Percentiles rank a stretch among this genome's conserved stretches.
phyloP scores from a whole-genome alignment of 2,329 filamentous ascomycete genomes.

The Fusarium piperis region DNA sequence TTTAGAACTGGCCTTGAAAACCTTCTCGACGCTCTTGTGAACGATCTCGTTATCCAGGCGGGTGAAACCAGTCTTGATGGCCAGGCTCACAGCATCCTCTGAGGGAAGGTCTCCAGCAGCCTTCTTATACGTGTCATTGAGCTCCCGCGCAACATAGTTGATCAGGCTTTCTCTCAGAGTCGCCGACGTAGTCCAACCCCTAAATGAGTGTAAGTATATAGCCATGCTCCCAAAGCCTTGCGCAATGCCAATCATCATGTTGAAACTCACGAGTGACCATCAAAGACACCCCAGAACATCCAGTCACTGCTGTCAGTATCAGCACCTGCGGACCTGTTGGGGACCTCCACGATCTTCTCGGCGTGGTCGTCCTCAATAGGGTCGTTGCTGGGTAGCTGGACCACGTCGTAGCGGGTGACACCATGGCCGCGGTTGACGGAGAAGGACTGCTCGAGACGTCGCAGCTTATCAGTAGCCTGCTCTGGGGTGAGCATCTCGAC shows the following conservation, averaged over 20 bases:
- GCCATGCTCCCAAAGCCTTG: background rate
- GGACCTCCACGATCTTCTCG: slow-evolving; percentile 96
- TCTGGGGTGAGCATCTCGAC: slow-evolving; percentile 97
- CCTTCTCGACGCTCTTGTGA: slow-evolving; percentile 89
- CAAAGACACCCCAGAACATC: slow-evolving; percentile 99
- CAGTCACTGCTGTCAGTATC: slow-evolving; percentile 77
- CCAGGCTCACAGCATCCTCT: slow-evolving; percentile 83
- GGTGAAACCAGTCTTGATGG: slow-evolving; percentile 92
- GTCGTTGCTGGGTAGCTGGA: slow-evolving; percentile 94
- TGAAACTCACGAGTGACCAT: slow-evolving; percentile 84
- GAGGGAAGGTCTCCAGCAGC: slow-evolving; percentile 71
- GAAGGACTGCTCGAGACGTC: slow-evolving; percentile 91
- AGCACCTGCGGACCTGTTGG: slow-evolving; percentile 60
- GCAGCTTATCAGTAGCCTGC: slow-evolving; percentile 88
- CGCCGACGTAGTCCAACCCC: slow-evolving; percentile 97
- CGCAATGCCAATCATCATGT: background rate
- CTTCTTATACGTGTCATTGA: slow-evolving; percentile 90
- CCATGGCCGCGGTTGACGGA: slow-evolving; percentile 88
- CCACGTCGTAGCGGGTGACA: slow-evolving; percentile 92
- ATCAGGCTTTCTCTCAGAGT: slow-evolving; percentile 94
- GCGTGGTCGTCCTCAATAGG: slow-evolving; percentile 98
- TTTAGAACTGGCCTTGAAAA: slow-evolving; percentile 88
- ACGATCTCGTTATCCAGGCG: slow-evolving; percentile 94
- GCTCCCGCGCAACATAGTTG: slow-evolving; percentile 88
- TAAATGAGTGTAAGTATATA: slow-evolving; percentile 49